Evolutionary conservation across 371 early-diverging fungal genomes (phyloP).

Genomic region (Mortierella sp.): DNA sequence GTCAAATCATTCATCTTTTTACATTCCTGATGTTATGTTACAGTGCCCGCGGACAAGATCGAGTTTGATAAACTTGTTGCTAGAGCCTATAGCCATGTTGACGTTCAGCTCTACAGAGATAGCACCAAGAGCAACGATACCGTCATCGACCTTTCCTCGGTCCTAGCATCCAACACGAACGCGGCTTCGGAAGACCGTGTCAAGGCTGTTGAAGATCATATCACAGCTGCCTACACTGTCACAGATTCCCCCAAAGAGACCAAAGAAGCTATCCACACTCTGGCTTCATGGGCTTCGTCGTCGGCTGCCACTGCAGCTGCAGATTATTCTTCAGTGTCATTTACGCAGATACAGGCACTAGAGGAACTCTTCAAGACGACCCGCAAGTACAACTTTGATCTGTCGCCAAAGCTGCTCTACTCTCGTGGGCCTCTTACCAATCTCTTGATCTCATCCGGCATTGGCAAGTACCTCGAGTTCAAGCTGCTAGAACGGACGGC

Average conservation of each 20-base stretch:
- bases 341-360: constrained; percentile 50
- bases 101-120: constrained; percentile 33
- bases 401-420: constrained; percentile 80
- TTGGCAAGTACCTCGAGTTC: constrained; percentile 90
- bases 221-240: constrained; percentile 10
- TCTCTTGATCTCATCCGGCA: constrained; percentile 81
- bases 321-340: constrained; percentile 31
- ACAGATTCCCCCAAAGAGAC: constrained; percentile 15
- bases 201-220: constrained; percentile 31
- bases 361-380: constrained; percentile 57
- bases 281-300: constrained; percentile 38
- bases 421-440: constrained; percentile 83
- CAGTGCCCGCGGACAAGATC: constrained; percentile 38
- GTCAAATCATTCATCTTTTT: too few species aligned
- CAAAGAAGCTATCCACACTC: constrained; percentile 47
- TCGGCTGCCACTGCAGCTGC: constrained; percentile 7
- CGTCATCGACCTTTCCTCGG: constrained; percentile 26
- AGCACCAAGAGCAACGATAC: not conserved
- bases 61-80: constrained; percentile 43
- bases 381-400: constrained; percentile 82
- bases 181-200: constrained; percentile 21
- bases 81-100: constrained; percentile 35
- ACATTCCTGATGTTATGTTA: not conserved
- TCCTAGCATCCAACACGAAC: constrained; percentile 19
- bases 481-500: constrained; percentile 80